Evolutionary conservation across 805 yeast genomes (phyloP).

Genomic region (Dipodascopsis uninucleata): DNA sequence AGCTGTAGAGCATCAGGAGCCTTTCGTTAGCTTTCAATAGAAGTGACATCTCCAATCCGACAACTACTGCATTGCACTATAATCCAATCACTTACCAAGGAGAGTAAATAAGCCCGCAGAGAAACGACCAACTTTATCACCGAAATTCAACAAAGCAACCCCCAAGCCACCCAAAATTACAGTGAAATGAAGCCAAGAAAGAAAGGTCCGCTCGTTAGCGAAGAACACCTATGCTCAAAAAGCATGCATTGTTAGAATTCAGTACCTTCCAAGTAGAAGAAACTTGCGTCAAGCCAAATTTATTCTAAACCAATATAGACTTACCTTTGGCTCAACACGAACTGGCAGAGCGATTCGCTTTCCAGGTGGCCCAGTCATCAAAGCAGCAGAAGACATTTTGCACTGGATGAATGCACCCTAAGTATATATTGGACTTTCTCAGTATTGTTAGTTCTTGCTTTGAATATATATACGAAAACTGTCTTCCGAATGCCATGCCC

Average conservation of each 20-base stretch:
- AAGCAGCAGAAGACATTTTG: slow-evolving; percentile 65
- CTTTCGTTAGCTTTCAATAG: no score
- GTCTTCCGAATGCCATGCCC: no score
- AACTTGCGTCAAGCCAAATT: no score
- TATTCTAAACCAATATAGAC: not conserved
- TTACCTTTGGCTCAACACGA: slow-evolving; percentile 89
- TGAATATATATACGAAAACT: no score
- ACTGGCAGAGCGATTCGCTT: slow-evolving; percentile 97
- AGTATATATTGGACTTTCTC: not conserved
- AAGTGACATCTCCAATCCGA: not conserved
- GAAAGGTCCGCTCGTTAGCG: slow-evolving; percentile 97
- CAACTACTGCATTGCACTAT: not conserved
- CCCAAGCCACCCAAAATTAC: slow-evolving; percentile 95
- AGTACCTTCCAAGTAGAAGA: no score
- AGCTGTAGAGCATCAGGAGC: slow-evolving; percentile 53
- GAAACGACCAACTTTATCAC: slow-evolving; percentile 88
- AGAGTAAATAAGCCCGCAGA: slow-evolving; percentile 92
- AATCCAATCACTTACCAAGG: slow-evolving; percentile 40
- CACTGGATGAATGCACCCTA: not conserved
- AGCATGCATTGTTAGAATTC: not conserved
- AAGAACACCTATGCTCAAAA: slow-evolving; percentile 62
- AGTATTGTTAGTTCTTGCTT: no score
- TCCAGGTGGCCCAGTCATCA: slow-evolving; percentile 70
- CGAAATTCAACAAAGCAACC: slow-evolving; percentile 91
- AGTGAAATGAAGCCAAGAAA: slow-evolving; percentile 98